These are phyloP conservation scores for Monosporascus sp. DNA, from an alignment of 2,329 filamentous ascomycete species.

Conservation along the genomic window DNA sequence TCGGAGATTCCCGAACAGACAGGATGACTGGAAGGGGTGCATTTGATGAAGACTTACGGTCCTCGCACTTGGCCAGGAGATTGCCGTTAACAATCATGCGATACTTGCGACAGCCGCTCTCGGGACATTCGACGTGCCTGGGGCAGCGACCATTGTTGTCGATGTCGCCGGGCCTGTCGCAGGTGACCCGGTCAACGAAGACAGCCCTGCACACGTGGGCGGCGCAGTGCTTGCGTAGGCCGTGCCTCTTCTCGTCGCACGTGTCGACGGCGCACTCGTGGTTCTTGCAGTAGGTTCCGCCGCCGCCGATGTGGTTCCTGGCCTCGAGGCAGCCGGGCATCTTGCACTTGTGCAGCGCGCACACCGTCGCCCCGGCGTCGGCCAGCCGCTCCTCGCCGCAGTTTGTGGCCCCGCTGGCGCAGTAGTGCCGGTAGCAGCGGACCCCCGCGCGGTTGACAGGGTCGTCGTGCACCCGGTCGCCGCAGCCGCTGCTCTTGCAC, in stretches of 20 bases:
- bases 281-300: conserved; percentile 19
- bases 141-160: conserved; percentile 12
- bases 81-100: conserved; percentile 4
- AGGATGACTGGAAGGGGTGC: background rate
- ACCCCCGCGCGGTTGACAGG: conserved; percentile 18
- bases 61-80: conserved; percentile 10
- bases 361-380: background rate
- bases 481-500: conserved; percentile 13
- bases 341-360: conserved; percentile 1
- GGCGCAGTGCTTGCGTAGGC: conserved; percentile 9
- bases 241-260: conserved; percentile 8
- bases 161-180: conserved; percentile 11
- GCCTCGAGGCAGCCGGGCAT: conserved; percentile 7
- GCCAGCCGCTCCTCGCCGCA: conserved; percentile 8
- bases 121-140: conserved; percentile 13
- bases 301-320: conserved; percentile 5
- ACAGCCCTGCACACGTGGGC: conserved; percentile 17
- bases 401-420: conserved; percentile 5
- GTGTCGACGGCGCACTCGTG: conserved; percentile 14
- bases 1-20: too few species aligned
- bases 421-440: conserved; percentile 18
- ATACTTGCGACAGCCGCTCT: conserved; percentile 7
- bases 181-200: conserved; percentile 7
- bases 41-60: conserved; percentile 11
- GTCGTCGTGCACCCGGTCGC: conserved; percentile 26